phyloP scores from a whole-genome alignment of 2,329 filamentous ascomycete genomes.

The Colletotrichum sp. region DNA sequence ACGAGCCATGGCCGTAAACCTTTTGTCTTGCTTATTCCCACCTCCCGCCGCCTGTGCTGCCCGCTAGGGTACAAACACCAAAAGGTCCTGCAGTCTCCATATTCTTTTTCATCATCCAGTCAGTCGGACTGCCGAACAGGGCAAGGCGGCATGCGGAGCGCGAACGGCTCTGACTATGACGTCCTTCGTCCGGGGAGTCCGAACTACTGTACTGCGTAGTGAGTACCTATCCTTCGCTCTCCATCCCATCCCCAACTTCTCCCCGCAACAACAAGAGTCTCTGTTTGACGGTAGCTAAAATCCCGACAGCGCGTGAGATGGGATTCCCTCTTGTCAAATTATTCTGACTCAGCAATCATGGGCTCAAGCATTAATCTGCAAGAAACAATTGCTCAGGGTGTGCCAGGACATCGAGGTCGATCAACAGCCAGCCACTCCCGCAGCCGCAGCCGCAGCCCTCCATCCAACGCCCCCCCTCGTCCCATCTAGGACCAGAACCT shows the following conservation, averaged over 20 bases:
- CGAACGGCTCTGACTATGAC: not conserved
- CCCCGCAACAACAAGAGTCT: not conserved
- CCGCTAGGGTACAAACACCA: not conserved
- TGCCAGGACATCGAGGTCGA: not conserved
- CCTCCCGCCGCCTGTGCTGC: not conserved
- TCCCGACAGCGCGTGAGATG: not conserved
- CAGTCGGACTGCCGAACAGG: not conserved
- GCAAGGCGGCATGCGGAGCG: slow-evolving; percentile 1
- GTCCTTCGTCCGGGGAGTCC: not conserved
- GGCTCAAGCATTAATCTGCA: not conserved
- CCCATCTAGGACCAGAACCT: not conserved
- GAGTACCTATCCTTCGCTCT: not conserved
- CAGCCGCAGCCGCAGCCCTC: not conserved
- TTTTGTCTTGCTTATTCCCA: not conserved
- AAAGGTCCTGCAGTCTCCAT: not conserved
- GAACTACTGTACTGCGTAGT: not conserved
- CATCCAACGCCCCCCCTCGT: not conserved
- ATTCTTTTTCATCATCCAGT: not conserved
- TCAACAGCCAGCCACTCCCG: not conserved
- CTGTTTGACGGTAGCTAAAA: not conserved
- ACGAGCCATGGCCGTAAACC: not conserved
- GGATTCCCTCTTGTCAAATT: not conserved
- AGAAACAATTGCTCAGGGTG: not conserved
- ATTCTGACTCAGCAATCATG: not conserved
- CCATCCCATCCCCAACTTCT: not conserved